Conservation (phyloP, 1,284 basidiomycete species). For the Pseudozyma pruni region DNA sequence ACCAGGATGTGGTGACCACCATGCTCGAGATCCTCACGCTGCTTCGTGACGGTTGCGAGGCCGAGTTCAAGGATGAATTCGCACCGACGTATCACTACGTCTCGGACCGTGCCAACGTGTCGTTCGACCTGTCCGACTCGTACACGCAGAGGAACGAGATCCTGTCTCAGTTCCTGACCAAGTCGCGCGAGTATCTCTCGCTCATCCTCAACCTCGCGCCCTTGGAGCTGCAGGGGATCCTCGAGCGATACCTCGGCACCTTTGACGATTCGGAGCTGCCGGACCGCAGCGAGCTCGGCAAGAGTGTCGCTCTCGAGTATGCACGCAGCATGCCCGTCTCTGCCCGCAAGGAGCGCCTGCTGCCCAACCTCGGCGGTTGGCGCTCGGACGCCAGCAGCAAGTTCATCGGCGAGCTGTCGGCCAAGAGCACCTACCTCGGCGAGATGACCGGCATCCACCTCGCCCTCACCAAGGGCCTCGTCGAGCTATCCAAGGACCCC, state of each 20-base stretch:
- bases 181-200: slow-evolving; percentile 84
- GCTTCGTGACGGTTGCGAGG: slow-evolving; percentile 86
- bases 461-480: slow-evolving; percentile 71
- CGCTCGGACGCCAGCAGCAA: slow-evolving; percentile 61
- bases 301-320: slow-evolving; percentile 63
- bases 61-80: slow-evolving; percentile 93
- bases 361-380: slow-evolving; percentile 67
- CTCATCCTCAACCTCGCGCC: slow-evolving; percentile 87
- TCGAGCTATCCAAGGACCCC: slow-evolving; percentile 75
- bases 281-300: slow-evolving; percentile 59
- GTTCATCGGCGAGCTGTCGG: slow-evolving; percentile 59
- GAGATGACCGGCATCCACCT: slow-evolving; percentile 84
- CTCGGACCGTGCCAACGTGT: slow-evolving; percentile 80
- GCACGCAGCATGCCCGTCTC: slow-evolving; percentile 57
- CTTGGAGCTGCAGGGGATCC: slow-evolving; percentile 87
- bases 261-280: slow-evolving; percentile 51
- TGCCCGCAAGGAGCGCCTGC: slow-evolving; percentile 48
- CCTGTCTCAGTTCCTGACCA: slow-evolving; percentile 77
- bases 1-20: slow-evolving; percentile 78
- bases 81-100: slow-evolving; percentile 85
- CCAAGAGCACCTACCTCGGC: slow-evolving; percentile 70
- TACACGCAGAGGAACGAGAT: slow-evolving; percentile 88
- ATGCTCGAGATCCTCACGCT: slow-evolving; percentile 92
- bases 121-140: slow-evolving; percentile 85
- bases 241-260: slow-evolving; percentile 74